Conservation (phyloP, 352 stramenopile genomes). For the Halophytophthora polymorphica region DNA sequence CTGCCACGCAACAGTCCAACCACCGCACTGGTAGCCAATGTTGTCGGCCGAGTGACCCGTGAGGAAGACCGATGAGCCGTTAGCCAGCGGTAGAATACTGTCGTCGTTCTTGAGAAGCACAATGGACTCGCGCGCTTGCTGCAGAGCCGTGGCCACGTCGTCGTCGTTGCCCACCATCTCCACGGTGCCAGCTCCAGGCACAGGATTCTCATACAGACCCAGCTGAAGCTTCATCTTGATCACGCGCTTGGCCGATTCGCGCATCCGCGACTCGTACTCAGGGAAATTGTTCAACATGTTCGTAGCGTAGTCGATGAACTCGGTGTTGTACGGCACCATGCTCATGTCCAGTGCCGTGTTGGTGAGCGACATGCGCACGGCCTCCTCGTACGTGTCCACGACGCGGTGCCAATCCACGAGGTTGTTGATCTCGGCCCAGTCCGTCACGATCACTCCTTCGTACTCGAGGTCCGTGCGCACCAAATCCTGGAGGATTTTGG, state of each 20-base stretch:
- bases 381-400: slow-evolving; percentile 40
- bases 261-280: slow-evolving; percentile 35
- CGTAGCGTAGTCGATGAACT: slow-evolving; percentile 50
- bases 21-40: slow-evolving; percentile 64
- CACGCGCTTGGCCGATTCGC: slow-evolving; percentile 53
- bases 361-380: slow-evolving; percentile 59
- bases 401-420: slow-evolving; percentile 59
- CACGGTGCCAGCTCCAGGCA: slow-evolving; percentile 43
- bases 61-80: slow-evolving; percentile 48
- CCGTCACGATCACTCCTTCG: slow-evolving; percentile 84
- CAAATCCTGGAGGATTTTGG: slow-evolving; percentile 73
- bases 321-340: slow-evolving; percentile 67
- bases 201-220: slow-evolving; percentile 58
- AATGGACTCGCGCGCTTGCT: slow-evolving; percentile 74
- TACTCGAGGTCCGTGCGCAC: slow-evolving; percentile 80
- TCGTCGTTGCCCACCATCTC: slow-evolving; percentile 36
- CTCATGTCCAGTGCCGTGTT: slow-evolving; percentile 88
- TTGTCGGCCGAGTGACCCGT: slow-evolving; percentile 65
- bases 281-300: slow-evolving; percentile 37
- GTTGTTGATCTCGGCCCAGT: slow-evolving; percentile 92
- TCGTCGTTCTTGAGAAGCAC: slow-evolving; percentile 78
- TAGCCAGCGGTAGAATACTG: slow-evolving; percentile 39
- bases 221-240: slow-evolving; percentile 78
- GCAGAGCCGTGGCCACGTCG: slow-evolving; percentile 46
- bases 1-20: slow-evolving; percentile 85